A percentile compares a stretch with the other conserved stretches of the same genome.
Evolutionary conservation across 768 basidiomycete genomes (phyloP).

Genomic region (Leccinum boreale): DNA sequence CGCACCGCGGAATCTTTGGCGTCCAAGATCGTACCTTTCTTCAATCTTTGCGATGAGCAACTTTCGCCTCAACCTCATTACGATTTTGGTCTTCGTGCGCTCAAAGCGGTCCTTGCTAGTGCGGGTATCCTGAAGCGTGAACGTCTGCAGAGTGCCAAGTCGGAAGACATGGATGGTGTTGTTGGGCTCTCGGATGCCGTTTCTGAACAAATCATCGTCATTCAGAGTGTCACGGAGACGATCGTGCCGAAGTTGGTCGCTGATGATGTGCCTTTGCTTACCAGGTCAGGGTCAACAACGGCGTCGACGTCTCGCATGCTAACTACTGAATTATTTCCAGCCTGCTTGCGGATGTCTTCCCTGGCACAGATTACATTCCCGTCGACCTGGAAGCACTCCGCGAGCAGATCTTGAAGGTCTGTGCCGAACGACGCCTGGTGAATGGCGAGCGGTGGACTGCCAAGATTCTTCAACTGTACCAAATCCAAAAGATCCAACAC

Average conservation of each 20-base stretch:
- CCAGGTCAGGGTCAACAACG: constrained; percentile 53
- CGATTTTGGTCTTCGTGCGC: constrained; percentile 95
- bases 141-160: constrained; percentile 53
- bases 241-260: constrained; percentile 98
- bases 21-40: constrained; percentile 98
- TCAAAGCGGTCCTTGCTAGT: constrained; percentile 94
- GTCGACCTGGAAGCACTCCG: constrained; percentile 84
- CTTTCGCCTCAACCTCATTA: constrained; percentile 97
- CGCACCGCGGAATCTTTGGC: constrained; percentile 96
- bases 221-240: constrained; percentile 97
- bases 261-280: constrained; percentile 92
- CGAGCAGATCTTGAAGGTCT: constrained; percentile 84
- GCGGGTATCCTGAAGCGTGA: constrained; percentile 98
- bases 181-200: constrained; percentile 63
- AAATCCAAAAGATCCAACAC: constrained; percentile 99
- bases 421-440: constrained; percentile 80
- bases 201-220: constrained; percentile 93
- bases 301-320: not conserved
- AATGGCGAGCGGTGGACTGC: constrained; percentile 86
- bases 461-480: constrained; percentile 97
- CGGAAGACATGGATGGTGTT: constrained; percentile 41
- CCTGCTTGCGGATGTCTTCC: constrained; percentile 94
- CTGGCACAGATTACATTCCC: constrained; percentile 87
- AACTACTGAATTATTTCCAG: constrained; percentile 37
- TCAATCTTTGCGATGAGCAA: constrained; percentile 97